A percentile compares a stretch with the other conserved stretches of the same genome.
Evolutionary conservation across 306 rosid genomes (phyloP).

Genomic region (Leucaena leucocephala): DNA sequence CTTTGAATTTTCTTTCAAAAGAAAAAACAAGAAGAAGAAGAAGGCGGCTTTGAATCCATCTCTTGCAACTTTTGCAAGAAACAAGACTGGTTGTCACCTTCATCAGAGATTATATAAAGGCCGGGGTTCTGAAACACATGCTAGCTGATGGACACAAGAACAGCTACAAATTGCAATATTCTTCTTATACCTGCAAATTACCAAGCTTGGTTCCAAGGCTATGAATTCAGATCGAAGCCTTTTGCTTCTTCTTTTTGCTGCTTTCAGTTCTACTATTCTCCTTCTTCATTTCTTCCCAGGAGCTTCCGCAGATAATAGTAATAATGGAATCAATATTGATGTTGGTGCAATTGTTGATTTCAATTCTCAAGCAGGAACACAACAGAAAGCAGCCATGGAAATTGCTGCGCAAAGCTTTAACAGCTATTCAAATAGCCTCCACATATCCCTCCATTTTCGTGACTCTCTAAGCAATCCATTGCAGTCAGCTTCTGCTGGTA

Average conservation of each 20-base stretch:
- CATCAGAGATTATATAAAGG: not conserved
- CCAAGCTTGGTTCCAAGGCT: not conserved
- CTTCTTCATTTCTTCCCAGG: slow-evolving; percentile 9
- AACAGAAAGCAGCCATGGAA: slow-evolving; percentile 45
- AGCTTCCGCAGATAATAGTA: slow-evolving; percentile 10
- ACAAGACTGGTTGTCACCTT: not conserved
- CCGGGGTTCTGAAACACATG: not conserved
- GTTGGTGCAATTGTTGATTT: slow-evolving; percentile 49
- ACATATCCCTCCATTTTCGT: slow-evolving; percentile 36
- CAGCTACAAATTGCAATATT: not conserved
- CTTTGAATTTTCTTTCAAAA: not conserved
- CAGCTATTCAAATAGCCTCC: slow-evolving; percentile 15
- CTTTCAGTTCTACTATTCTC: slow-evolving; percentile 25
- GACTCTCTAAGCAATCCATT: slow-evolving; percentile 36
- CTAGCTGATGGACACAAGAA: not conserved
- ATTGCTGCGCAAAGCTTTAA: slow-evolving; percentile 50
- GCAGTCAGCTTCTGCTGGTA: slow-evolving; percentile 44
- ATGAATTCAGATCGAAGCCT: not conserved
- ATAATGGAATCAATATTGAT: slow-evolving; percentile 13
- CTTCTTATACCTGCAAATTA: not conserved
- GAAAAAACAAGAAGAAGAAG: too few relatives aligned
- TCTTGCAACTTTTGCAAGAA: not conserved
- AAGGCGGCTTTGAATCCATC: not conserved
- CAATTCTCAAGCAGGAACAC: slow-evolving; percentile 37
- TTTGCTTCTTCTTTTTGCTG: slow-evolving; percentile 12